These are phyloP conservation scores for Kazachstania sp. DNA, from an alignment of 1,139 yeast genomes.

Conservation along the genomic window DNA sequence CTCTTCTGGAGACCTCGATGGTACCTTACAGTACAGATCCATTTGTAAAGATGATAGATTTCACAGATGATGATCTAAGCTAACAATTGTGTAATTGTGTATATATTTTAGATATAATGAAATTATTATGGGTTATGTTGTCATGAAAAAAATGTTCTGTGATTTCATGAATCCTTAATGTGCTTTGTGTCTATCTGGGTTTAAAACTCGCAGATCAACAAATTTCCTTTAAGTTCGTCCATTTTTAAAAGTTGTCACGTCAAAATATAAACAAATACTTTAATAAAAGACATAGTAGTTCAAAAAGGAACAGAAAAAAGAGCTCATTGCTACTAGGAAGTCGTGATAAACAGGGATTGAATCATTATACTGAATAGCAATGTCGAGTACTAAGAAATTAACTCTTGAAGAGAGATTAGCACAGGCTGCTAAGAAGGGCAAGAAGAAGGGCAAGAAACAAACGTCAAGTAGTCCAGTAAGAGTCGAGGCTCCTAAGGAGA, in stretches of 20 bases:
- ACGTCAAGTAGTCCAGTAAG: slow-evolving; percentile 3
- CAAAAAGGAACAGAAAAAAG: not conserved
- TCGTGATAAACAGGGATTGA: too few relatives aligned
- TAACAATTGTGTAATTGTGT: not conserved
- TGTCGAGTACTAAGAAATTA: slow-evolving; percentile 33
- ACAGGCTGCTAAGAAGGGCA: slow-evolving; percentile 53
- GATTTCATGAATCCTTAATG: too few relatives aligned
- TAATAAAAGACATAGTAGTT: not conserved
- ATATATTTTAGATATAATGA: not conserved
- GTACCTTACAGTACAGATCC: not conserved
- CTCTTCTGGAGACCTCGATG: slow-evolving; percentile 1
- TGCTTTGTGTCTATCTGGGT: not conserved
- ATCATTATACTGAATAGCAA: not conserved
- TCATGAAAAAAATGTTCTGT: too few relatives aligned
- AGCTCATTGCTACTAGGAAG: not conserved
- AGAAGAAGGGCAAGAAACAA: slow-evolving; percentile 23
- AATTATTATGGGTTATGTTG: not conserved
- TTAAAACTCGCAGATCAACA: too few relatives aligned
- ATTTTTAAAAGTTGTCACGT: not conserved
- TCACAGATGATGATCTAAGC: slow-evolving; percentile 2
- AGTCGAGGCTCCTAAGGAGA: not conserved
- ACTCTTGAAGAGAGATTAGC: slow-evolving; percentile 77
- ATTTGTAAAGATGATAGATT: slow-evolving; percentile 4
- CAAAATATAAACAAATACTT: not conserved
- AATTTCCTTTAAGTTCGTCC: not conserved